These are phyloP conservation scores for Eleusine coracana DNA, from an alignment of 176 grass and related monocot genomes.

Conservation along the genomic window DNA sequence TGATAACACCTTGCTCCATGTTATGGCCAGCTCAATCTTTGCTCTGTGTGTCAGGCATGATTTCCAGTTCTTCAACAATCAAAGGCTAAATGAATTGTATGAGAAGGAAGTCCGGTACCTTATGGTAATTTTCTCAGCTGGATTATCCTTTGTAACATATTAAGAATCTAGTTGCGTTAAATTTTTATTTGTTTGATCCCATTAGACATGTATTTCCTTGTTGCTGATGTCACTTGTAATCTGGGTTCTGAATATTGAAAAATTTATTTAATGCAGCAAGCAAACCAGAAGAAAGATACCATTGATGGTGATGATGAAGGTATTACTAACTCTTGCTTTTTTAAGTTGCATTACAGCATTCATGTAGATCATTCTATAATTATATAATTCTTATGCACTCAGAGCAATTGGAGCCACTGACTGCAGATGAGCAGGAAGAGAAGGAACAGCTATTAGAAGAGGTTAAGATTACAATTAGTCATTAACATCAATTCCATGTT, in stretches of 20 bases:
- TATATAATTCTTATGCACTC: slow-evolving; percentile 42
- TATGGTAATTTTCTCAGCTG: slow-evolving; percentile 60
- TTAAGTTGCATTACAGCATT: slow-evolving; percentile 11
- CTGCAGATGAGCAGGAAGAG: slow-evolving; percentile 85
- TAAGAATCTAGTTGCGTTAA: background rate
- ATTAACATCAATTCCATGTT: background rate
- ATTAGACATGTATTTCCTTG: background rate
- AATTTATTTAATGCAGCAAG: slow-evolving; percentile 64
- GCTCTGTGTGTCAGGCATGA: slow-evolving; percentile 64
- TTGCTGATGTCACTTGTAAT: slow-evolving; percentile 22
- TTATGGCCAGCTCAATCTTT: slow-evolving; percentile 16
- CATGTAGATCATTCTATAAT: slow-evolving; percentile 44
- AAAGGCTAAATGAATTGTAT: slow-evolving; percentile 90
- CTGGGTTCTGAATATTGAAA: slow-evolving; percentile 33
- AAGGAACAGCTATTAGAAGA: slow-evolving; percentile 84
- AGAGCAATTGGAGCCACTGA: slow-evolving; percentile 86
- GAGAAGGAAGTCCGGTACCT: slow-evolving; percentile 99
- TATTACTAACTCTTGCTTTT: slow-evolving; percentile 37
- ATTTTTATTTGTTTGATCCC: background rate
- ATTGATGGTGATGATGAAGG: slow-evolving; percentile 98
- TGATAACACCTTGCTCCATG: background rate
- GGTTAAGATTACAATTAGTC: slow-evolving; percentile 40
- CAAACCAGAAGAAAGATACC: slow-evolving; percentile 87
- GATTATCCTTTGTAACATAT: background rate
- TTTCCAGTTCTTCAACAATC: slow-evolving; percentile 98